Conservation (phyloP, 495 filamentous ascomycete genomes). For the Annulohypoxylon stygium region DNA sequence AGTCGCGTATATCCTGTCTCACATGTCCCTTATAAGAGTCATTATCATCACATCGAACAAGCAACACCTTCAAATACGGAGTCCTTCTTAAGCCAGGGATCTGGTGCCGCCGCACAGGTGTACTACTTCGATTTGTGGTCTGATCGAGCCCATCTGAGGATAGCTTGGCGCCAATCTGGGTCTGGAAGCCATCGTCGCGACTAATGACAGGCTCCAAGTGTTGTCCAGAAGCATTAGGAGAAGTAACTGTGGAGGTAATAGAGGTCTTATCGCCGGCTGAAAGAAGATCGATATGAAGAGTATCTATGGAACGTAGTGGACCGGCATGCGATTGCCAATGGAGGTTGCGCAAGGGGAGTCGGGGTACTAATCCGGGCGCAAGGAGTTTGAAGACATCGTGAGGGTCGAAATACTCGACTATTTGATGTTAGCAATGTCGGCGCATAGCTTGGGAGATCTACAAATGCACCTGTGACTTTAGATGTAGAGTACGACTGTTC, state of each 20-base stretch:
- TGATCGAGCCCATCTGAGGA: conserved; percentile 55
- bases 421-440: conserved; percentile 24
- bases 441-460: conserved; percentile 15
- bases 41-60: conserved; percentile 93
- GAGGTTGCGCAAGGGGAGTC: conserved; percentile 90
- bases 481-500: conserved; percentile 74
- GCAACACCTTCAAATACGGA: conserved; percentile 90
- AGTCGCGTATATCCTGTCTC: conserved; percentile 84
- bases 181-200: conserved; percentile 66
- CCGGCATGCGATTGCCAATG: conserved; percentile 96
- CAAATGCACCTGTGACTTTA: conserved; percentile 74
- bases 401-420: conserved; percentile 87
- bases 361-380: conserved; percentile 78
- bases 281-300: conserved; percentile 88
- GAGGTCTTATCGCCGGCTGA: conserved; percentile 62
- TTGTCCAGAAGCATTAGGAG: conserved; percentile 53
- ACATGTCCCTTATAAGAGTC: conserved; percentile 88
- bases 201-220: conserved; percentile 57
- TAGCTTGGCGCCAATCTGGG: conserved; percentile 52
- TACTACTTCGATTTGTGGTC: conserved; percentile 36
- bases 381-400: conserved; percentile 84
- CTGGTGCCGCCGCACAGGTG: conserved; percentile 78
- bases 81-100: conserved; percentile 94
- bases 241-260: conserved; percentile 56
- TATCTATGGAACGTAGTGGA: conserved; percentile 90